Base-by-base conservation (phyloP, 345 rosid genomes). In the Streptanthus diversifolius region DNA sequence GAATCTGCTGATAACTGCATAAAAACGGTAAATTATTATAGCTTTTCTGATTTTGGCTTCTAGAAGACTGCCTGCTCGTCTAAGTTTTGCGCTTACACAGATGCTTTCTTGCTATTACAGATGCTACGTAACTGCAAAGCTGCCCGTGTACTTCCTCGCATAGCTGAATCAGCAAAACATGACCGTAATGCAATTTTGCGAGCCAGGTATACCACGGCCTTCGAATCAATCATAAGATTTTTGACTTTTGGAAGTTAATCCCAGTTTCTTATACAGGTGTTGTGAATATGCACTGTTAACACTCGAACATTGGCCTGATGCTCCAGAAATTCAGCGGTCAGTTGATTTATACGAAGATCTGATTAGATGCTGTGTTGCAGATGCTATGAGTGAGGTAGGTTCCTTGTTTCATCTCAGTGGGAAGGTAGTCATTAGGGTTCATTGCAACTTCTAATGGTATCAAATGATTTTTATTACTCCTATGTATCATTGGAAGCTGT, bases 1-100 rank as follows among this genome's bases (percentile, higher is more conserved):
- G 99, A 95, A 81, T 95, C 99, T 71, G 93, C 99, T 1, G 99
- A 95, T 81, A 95, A 81, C 85, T 95, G 99, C 88, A 90, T 95
- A 79, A 95, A 95, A 80, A 95, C 97, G 82, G 97, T 91, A 83
- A 74, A 59, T 18, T 30, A 57, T 18, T 36, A 57, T 71, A 41
- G 18, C 33, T 71, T 29, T 24, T 18, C 56, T 49, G 52, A 12
- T 41, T 73, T 25, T 60, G 9, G 15, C 18, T 69, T 68, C 17
- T 32, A 52, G 44, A 44, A 30, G 45, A 14, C 47, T 62, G 49
- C 14, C 54, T 70, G 61, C 63, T 58, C 25, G 58, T 47, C 75
- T 71, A 40, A 77, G 63, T 59, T 48, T 71, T 65, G 41, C 3
- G 54, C 80, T 65, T 71, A 77, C 75, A 57, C 80, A 74, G 76